Evolutionary conservation across 2,329 filamentous ascomycete species (phyloP).

Genomic region (Aaosphaeria arxii): DNA sequence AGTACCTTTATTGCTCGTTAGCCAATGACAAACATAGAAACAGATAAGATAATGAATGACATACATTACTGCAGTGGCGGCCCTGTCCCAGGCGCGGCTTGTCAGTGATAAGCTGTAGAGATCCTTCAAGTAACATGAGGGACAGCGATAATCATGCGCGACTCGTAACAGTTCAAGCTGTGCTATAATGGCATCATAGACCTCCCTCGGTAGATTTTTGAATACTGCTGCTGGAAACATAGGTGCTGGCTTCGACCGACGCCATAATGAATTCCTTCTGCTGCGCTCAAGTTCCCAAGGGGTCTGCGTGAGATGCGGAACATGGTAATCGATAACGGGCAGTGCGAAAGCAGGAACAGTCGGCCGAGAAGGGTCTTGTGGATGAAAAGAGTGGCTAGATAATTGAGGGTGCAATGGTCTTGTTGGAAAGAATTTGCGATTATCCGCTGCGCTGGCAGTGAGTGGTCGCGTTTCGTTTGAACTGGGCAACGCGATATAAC

Average conservation of each 20-base stretch:
- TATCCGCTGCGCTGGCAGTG: slow-evolving; percentile 1
- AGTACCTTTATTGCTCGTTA: slow-evolving; percentile 41
- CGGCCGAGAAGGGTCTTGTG: too few species aligned
- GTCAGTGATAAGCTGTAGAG: slow-evolving; percentile 53
- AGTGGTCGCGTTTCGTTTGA: not conserved
- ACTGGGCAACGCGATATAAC: too few species aligned
- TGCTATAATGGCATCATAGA: slow-evolving; percentile 54
- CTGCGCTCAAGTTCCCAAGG: slow-evolving; percentile 39
- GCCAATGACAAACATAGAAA: not conserved
- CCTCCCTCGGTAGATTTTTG: slow-evolving; percentile 50
- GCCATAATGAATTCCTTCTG: slow-evolving; percentile 30
- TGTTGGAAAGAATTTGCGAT: too few species aligned
- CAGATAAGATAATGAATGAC: slow-evolving; percentile 4
- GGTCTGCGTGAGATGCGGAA: slow-evolving; percentile 29
- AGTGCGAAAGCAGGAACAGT: not conserved
- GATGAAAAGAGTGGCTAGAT: too few species aligned
- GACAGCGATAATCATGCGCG: slow-evolving; percentile 39
- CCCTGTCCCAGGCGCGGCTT: slow-evolving; percentile 55
- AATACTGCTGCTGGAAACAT: slow-evolving; percentile 34
- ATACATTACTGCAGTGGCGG: slow-evolving; percentile 51
- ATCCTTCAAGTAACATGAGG: slow-evolving; percentile 55
- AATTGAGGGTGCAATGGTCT: too few species aligned
- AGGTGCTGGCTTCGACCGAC: slow-evolving; percentile 11
- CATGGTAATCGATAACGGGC: slow-evolving; percentile 1
- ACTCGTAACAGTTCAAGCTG: slow-evolving; percentile 49